Conservation (phyloP, 805 yeast species). For the Starmerella etchellsii region DNA sequence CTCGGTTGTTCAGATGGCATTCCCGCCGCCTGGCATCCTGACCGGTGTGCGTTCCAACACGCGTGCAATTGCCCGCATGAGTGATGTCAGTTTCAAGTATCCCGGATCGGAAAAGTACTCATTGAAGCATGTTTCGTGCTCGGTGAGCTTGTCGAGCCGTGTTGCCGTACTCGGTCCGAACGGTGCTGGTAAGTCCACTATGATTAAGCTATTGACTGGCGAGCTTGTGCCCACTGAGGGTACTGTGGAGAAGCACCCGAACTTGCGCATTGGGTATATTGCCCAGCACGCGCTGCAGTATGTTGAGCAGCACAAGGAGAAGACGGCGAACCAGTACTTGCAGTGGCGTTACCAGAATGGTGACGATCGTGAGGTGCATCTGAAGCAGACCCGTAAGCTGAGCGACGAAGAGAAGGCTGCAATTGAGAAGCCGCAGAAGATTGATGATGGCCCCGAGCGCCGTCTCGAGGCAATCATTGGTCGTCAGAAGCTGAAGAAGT, state of each 20-base stretch:
- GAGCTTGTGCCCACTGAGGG: constrained; percentile 80
- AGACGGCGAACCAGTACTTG: constrained; percentile 92
- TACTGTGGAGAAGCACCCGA: constrained; percentile 93
- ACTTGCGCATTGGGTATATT: constrained; percentile 93
- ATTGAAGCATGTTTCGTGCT: constrained; percentile 63
- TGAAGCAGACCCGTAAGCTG: constrained; percentile 85
- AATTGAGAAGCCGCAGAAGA: constrained; percentile 66
- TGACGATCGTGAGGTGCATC: constrained; percentile 90
- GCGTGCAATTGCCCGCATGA: constrained; percentile 81
- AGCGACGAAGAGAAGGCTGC: constrained; percentile 63
- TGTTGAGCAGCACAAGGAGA: constrained; percentile 92
- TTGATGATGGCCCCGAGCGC: constrained; percentile 76
- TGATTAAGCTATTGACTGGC: constrained; percentile 85
- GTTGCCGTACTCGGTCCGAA: constrained; percentile 95
- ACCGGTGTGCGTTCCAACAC: constrained; percentile 96
- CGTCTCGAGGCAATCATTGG: constrained; percentile 90
- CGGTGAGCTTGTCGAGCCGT: constrained; percentile 89
- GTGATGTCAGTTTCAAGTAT: constrained; percentile 73
- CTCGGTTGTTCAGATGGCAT: constrained; percentile 86
- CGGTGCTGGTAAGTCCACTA: constrained; percentile 97
- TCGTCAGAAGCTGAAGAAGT: constrained; percentile 89
- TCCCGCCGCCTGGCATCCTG: constrained; percentile 96
- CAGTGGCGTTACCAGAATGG: constrained; percentile 98
- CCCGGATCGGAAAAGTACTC: constrained; percentile 86
- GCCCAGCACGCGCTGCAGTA: constrained; percentile 98